Base-by-base conservation (phyloP, 73 alveolate genomes). In the Diophrys sp. region DNA sequence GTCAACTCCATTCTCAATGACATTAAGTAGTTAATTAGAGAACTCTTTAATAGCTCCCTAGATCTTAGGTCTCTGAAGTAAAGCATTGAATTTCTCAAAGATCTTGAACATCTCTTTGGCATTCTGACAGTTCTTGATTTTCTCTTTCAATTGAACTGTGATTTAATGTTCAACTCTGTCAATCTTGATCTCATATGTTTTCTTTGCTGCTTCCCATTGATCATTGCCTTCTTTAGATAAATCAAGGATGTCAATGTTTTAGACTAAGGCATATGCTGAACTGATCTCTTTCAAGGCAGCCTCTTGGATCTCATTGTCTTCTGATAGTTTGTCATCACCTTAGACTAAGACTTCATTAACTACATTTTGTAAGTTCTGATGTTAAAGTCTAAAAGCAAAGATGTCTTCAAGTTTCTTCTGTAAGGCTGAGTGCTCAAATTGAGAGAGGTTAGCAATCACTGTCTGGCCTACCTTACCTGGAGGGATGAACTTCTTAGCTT, bases 101-200 rank as follows among this genome's bases (percentile, higher is more conserved):
- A 96, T 97, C 75, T 94, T 96, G 83, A 95, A 97, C 98, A 95
- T 96, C 74, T 95, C 99, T 32, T 93, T 89, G 32, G 99, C 96
- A 29, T 78, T 92, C 82, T 89, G 85, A 8, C 99, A 98, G 24
- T 93, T 89, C 1, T 97, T 98, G 57, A 97, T 89, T 82, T 90
- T 94, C 84, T 97, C 99, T 67, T 96, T 90, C 74, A 92, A 83
- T 77, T 90, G 87, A 25, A 89, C 87, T 14, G 99, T 94, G 73
- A 97, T 95, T 89, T 94, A 91, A 24, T 91, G 79, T 89, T 97
- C 99, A 0, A 97, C 96, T 71, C 84, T 91, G 84, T 97, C 99
- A 25, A 92, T 94, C 55, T 76, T 84, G 73, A 77, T 84, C 34
- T 79, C 94, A 70, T 91, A 92, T 57, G 82, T 87, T 69, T 80